phyloP scores from a whole-genome alignment of 257 asterid species.

The Linaria vulgaris region DNA sequence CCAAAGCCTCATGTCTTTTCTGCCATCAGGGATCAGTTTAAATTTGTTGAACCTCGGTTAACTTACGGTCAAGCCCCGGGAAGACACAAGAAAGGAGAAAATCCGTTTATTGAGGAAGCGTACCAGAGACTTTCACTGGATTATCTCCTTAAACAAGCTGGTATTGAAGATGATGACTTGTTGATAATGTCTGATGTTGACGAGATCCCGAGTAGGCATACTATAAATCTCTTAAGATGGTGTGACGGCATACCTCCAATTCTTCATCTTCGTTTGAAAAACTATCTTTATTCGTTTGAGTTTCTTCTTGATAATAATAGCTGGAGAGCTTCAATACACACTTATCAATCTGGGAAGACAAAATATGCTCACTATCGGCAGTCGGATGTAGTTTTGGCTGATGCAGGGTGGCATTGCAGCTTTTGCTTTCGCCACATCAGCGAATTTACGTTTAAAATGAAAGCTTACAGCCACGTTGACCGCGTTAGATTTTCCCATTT shows the following conservation, averaged over 20 bases:
- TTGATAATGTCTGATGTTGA: constrained; percentile 92
- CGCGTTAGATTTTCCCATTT: constrained; percentile 81
- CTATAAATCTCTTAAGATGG: constrained; percentile 80
- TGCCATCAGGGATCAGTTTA: constrained; percentile 44
- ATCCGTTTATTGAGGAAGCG: constrained; percentile 87
- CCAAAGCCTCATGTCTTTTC: constrained; percentile 73
- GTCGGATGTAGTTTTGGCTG: constrained; percentile 63
- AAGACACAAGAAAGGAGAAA: constrained; percentile 65
- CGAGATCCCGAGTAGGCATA: constrained; percentile 77
- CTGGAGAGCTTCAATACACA: constrained; percentile 87
- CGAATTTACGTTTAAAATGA: constrained; percentile 87
- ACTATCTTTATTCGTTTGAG: constrained; percentile 81
- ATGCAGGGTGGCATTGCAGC: constrained; percentile 97
- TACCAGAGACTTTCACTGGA: constrained; percentile 78
- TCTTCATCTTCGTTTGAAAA: constrained; percentile 74
- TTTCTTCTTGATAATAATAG: constrained; percentile 64
- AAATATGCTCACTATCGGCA: constrained; percentile 79
- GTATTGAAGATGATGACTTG: constrained; percentile 81
- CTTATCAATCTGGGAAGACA: constrained; percentile 68
- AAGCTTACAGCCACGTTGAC: constrained; percentile 85
- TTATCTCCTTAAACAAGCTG: constrained; percentile 67
- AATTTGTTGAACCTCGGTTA: constrained; percentile 69
- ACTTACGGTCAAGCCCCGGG: constrained; percentile 73
- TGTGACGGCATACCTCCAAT: constrained; percentile 71
- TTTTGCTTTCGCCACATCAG: constrained; percentile 71